Percentiles rank a stretch among this genome's conserved stretches.
Evolutionary conservation across 805 yeast species (phyloP).

Genomic region (Myxozyma nipponensis): DNA sequence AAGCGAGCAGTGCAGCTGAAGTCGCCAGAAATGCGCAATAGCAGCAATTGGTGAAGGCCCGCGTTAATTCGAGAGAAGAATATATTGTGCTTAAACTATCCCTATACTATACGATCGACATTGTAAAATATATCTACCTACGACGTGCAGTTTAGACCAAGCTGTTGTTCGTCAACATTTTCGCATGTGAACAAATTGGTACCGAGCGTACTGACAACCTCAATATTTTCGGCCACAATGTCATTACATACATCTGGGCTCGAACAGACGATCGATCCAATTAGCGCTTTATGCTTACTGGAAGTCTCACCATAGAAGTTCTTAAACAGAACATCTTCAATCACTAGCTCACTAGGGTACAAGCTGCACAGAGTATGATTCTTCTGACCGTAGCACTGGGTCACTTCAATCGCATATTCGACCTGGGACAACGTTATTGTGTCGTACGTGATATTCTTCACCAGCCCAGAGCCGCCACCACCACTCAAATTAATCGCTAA

Average conservation of each 20-base stretch:
- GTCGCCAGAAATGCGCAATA: no score
- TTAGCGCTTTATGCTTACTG: not conserved
- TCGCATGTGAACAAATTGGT: not conserved
- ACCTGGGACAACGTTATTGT: not conserved
- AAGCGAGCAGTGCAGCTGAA: no score
- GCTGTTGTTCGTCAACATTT: not conserved
- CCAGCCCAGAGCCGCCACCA: not conserved
- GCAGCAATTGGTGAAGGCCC: no score
- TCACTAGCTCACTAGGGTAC: not conserved
- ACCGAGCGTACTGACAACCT: not conserved
- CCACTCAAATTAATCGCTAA: not conserved
- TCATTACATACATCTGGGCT: not conserved
- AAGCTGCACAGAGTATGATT: not conserved
- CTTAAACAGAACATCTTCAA: not conserved
- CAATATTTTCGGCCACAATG: not conserved
- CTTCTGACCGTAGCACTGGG: slow-evolving; percentile 1
- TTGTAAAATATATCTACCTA: no score
- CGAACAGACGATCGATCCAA: not conserved
- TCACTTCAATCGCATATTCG: not conserved
- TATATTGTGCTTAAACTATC: no score
- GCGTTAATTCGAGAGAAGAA: no score
- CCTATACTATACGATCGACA: no score
- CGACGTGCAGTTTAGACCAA: not conserved
- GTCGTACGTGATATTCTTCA: not conserved
- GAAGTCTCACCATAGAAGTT: not conserved